Base-by-base conservation (phyloP, 2,329 filamentous ascomycete genomes). In the Neonectria magnoliae region DNA sequence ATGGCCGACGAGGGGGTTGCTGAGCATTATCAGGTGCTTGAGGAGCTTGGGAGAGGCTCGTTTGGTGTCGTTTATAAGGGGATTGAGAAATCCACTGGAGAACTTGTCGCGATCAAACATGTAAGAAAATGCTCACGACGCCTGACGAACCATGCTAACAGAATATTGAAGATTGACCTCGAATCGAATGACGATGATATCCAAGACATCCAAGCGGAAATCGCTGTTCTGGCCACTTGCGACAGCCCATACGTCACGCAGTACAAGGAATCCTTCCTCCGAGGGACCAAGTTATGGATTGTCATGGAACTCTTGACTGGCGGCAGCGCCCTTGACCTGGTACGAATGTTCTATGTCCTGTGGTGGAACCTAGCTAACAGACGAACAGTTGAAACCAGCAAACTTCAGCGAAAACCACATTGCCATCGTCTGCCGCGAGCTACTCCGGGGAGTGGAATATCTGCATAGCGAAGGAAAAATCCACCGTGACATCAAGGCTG, bases 121-220 rank as follows among this genome's bases (percentile, higher is more conserved):
- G 94, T 96, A 84, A 76, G 91, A 81, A 22, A 36, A 44, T 2
- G 16, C 44, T 29, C 44, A 51, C 53, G 62, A 13, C 36, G 5
- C 7, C 14, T 18, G n/a, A 42, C 11, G 8, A 42, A 7, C 38
- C n/a, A 42, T 42, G 3, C 38, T 42, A 20, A 42, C 38, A 42
- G 9, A 10, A 3, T 11, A 20, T 42, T 10, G 5, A 36, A 98
- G 94, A 98, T 99, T 79, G 96, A 99, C 79, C 93, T 99, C 76
- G 96, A 99, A 82, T 97, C 95, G 63, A 98, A 94, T 83, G 95
- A 97, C 80, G 96, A 99, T 82, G 96, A 99, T 77, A 97, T 99
- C 64, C 92, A 94, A 79, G 96, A 99, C 77, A 98, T 99, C 63
- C 95, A 99, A 75, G 94, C 97, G 76, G 96, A 99, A 78, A 98